Percentiles rank a stretch among this genome's conserved stretches.
phyloP scores from a whole-genome alignment of 73 alveolate genomes.

The Stentor coeruleus region DNA sequence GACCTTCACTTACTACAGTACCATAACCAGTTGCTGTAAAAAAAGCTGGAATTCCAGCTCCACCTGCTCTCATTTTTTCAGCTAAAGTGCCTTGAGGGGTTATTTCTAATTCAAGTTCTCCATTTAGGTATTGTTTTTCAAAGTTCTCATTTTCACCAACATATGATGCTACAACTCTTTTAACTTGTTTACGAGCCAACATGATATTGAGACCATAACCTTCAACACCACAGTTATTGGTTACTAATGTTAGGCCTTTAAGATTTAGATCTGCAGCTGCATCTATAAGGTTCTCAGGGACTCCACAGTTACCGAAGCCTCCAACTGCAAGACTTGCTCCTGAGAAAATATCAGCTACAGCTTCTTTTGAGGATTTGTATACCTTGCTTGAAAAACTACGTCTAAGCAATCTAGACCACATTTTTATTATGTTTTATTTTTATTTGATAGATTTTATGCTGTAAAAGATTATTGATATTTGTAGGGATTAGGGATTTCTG shows the following conservation, averaged over 20 bases:
- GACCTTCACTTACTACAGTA: conserved; percentile 67
- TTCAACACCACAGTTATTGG: conserved; percentile 67
- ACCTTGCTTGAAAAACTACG: no score
- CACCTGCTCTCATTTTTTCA: conserved; percentile 88
- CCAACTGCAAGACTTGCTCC: conserved; percentile 74
- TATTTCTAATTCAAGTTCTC: conserved; percentile 79
- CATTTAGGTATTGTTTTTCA: conserved; percentile 58
- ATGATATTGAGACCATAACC: conserved; percentile 33
- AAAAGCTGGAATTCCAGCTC: conserved; percentile 95
- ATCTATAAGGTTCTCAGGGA: conserved; percentile 84
- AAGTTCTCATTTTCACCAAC: conserved; percentile 80
- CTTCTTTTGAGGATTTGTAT: conserved; percentile 33
- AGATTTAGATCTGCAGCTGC: conserved; percentile 54
- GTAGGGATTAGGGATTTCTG: no score
- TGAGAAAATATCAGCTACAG: conserved; percentile 53
- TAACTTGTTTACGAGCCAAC: conserved; percentile 19
- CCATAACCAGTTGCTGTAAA: conserved; percentile 84
- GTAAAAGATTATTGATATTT: no score
- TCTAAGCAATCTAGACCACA: no score
- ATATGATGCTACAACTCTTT: conserved; percentile 51
- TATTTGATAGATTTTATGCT: no score
- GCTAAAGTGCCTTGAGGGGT: conserved; percentile 87
- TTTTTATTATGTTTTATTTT: no score
- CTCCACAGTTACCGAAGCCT: conserved; percentile 96
- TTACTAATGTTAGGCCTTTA: conserved; percentile 64